Base-by-base conservation (phyloP, 2,329 filamentous ascomycete species). In the Aspergillus alliaceus region DNA sequence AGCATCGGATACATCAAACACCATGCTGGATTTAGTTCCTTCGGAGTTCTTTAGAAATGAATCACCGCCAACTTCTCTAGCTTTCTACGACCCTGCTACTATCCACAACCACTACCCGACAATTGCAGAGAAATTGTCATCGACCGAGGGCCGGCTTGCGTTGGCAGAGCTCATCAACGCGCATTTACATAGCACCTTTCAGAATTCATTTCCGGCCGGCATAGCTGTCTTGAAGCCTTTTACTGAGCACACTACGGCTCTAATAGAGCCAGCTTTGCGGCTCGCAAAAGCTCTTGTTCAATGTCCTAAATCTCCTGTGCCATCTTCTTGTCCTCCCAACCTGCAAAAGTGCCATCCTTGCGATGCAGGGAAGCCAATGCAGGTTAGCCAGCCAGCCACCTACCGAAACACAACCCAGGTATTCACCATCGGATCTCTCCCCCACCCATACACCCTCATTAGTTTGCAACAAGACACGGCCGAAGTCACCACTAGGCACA, bases 381-480 rank as follows among this genome's bases (percentile, higher is more conserved):
- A 83, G 51, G 83, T 96, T 63, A 79, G 81, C n/a, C 88, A 87
- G 0, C 84, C 86, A 2, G 75, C 83, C 3, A 77, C 82, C 18
- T 95, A 91, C 73, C 83, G 83, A 54, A 96, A 97, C 73, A 83
- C 82, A 4, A 87, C 87, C 14, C 81, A 80, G 1, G 71, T 89
- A 15, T 98, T 92, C 77, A 91, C 89, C 2, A 90, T 99, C 61
- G 92, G 89, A 58, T 90, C 87, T 0, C 88, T 98, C 12, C 93
- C 93, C 0, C 95, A 99, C 71, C 95, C 95, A 0, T 96, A 92
- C 79, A 97, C 93, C 1, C 81, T 91, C 40, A 84, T 87, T 53
- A 84, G 86, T 12, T 79, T 98, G 18, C 82, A 86, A 57, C 82
- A 86, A 57, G 77, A 79, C 52, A 77, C 84, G 39, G 80, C 85